Base-by-base conservation (phyloP, 495 filamentous ascomycete species). In the Pseudomonodictys pantanalensis region DNA sequence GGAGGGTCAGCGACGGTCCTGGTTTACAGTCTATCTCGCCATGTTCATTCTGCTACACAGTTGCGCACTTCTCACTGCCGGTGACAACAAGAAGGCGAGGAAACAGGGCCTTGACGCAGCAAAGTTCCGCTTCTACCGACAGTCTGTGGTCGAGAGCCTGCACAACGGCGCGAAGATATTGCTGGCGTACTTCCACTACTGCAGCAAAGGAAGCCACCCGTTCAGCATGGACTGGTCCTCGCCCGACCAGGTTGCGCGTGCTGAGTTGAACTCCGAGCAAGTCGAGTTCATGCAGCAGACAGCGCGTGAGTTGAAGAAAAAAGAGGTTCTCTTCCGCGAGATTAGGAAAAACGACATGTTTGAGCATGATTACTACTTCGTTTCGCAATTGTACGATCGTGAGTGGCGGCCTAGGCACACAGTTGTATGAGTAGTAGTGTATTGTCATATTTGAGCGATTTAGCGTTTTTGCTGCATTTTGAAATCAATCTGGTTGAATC, bases 131-230 rank as follows among this genome's bases (percentile, higher is more conserved):
- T 56, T 38, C 23, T 44, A 15, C 15, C 39, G 33, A 46, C 6
- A 22, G 12, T 25, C 17, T n/a, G 24, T 56, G 4, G 26, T 56
- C 10, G 33, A 43, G 18, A 22, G 20, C n/a, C 33, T 43, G 17
- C 52, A 56, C 23, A 26, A 56, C 39, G 39, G 52, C 20, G 38
- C 52, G 6, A 56, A 44, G 38, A 46, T 49, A 11, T 20, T 56
- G 5, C 52, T 56, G n/a, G 45, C 52, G 7, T 39, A 52, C 33
- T 56, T 44, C 23, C 52, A 56, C 29, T 56, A 48, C 39, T 56
- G 32, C 52, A 56, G 25, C 18, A 46, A 33, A 23, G 39, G 52
- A 5, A 56, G 15, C 35, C 20, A 42, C 23, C 52, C 52, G 8
- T 46, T 56, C 7, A 11, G 15, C 3, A 28, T 45, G 42, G 52